A percentile compares a stretch with the other conserved stretches of the same genome.
Conservation (phyloP, 192 early-diverging fungal genomes). For the Diversispora eburnea region DNA sequence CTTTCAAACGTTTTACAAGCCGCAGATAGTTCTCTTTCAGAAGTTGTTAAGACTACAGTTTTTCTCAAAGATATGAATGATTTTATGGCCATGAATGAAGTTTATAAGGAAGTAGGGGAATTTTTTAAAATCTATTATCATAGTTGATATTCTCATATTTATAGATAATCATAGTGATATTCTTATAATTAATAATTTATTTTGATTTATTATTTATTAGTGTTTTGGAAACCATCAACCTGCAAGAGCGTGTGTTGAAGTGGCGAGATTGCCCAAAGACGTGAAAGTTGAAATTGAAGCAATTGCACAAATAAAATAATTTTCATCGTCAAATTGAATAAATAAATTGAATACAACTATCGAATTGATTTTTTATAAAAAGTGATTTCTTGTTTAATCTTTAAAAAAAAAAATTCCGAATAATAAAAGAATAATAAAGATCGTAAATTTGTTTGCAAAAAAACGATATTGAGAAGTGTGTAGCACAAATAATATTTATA, state of each 20-base stretch:
- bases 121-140: neutral
- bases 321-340: too few relatives aligned
- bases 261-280: conserved; percentile 86
- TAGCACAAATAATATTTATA: too few relatives aligned
- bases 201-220: conserved; percentile 27
- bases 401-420: too few relatives aligned
- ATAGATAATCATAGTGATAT: too few relatives aligned
- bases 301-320: conserved; percentile 48
- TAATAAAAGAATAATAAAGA: too few relatives aligned
- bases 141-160: neutral
- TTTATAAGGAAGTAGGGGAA: conserved; percentile 74
- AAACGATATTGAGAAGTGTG: too few relatives aligned
- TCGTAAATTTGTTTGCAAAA: too few relatives aligned
- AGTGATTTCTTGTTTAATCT: too few relatives aligned
- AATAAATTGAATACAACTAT: too few relatives aligned
- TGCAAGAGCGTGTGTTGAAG: conserved; percentile 80
- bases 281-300: conserved; percentile 93
- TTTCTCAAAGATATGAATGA: conserved; percentile 91
- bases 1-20: conserved; percentile 80
- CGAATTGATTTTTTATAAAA: too few relatives aligned
- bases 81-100: conserved; percentile 87
- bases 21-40: conserved; percentile 71
- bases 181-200: neutral
- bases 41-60: conserved; percentile 95
- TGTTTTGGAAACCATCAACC: conserved; percentile 62